Evolutionary conservation across 2,329 filamentous ascomycete genomes (phyloP), one percentile per base, ranked within the genome.

Genomic region (Exophiala alcalophila): DNA sequence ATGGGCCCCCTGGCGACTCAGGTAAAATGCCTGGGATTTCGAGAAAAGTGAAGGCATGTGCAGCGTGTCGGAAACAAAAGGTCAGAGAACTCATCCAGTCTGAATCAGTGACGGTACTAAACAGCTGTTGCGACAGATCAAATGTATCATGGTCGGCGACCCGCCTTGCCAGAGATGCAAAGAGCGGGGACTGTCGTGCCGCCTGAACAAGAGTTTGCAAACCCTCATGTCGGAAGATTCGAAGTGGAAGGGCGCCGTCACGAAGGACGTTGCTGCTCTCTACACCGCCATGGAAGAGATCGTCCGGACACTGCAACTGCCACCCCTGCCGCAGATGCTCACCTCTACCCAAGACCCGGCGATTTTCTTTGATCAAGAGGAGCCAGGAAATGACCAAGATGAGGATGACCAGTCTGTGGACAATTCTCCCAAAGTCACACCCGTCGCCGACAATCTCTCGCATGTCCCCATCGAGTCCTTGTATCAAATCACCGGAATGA

Each of bases 31-130:
- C 54, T 4, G 53, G 54, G 15, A 69, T 70, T 24, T 69, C 66
- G 16, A 63, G 67, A 44, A 65, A 66, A 52, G 67, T 69, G 54
- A 65, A 67, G 28, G 73, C 73, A 19, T 76, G 73, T 54, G 73
- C 72, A 7, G 69, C 73, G 49, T 76, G 73, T 55, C 69, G 73
- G 47, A 70, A 72, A 44, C 72, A 75, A 49, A 76, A 76, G 58
- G 73, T 75, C 32, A 31, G 34, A 21, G 44, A 7, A 18, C 24
- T 21, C 23, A 30, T 14, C 7, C 4, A 24, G 4, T n/a, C n/a
- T n/a, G n/a, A n/a, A n/a, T n/a, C n/a, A n/a, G n/a, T n/a, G n/a
- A 35, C 19, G 32, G 9, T 25, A 35, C 44, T 40, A 31, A 42
- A 33, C 35, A 15, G 34, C 25, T 23, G 28, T 18, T 5, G 28